phyloP scores from a whole-genome alignment of 2,329 filamentous ascomycete species.

The Fusarium stilboides region DNA sequence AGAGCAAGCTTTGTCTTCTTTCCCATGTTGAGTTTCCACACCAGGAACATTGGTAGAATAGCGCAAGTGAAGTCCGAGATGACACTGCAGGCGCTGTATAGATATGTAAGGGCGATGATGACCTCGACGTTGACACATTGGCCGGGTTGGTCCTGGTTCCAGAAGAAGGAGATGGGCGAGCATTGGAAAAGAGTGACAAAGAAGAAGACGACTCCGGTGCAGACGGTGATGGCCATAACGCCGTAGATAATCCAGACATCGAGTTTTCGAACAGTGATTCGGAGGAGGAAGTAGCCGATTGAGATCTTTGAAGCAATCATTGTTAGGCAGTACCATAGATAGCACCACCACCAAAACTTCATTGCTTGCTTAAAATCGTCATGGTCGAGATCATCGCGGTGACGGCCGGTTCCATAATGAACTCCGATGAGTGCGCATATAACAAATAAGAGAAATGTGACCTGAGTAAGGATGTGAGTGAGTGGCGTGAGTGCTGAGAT shows the following conservation, averaged over 20 bases:
- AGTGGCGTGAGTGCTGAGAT: no score
- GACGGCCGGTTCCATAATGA: slow-evolving; percentile 59
- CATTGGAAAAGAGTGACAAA: slow-evolving; percentile 61
- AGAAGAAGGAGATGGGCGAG: slow-evolving; percentile 58
- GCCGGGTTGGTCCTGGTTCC: slow-evolving; percentile 55
- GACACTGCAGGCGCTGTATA: slow-evolving; percentile 66
- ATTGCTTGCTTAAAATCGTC: slow-evolving; percentile 52
- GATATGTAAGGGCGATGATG: slow-evolving; percentile 67
- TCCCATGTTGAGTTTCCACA: slow-evolving; percentile 70
- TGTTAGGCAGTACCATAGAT: slow-evolving; percentile 55
- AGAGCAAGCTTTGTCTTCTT: slow-evolving; percentile 66
- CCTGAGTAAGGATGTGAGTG: slow-evolving; percentile 37
- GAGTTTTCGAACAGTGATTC: slow-evolving; percentile 55
- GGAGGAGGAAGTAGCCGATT: slow-evolving; percentile 60
- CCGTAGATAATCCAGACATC: slow-evolving; percentile 57
- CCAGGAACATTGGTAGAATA: slow-evolving; percentile 67
- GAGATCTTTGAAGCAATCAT: slow-evolving; percentile 60
- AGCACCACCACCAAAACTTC: slow-evolving; percentile 59
- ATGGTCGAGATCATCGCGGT: slow-evolving; percentile 52
- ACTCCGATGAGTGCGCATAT: slow-evolving; percentile 56
- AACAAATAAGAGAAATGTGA: slow-evolving; percentile 56
- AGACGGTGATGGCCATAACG: slow-evolving; percentile 55
- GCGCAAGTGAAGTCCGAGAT: slow-evolving; percentile 67
- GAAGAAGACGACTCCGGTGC: slow-evolving; percentile 59
- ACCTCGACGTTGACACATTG: slow-evolving; percentile 58